Evolutionary conservation across 305 asterid species (phyloP).

Genomic region (Fraxinus latifolia): DNA sequence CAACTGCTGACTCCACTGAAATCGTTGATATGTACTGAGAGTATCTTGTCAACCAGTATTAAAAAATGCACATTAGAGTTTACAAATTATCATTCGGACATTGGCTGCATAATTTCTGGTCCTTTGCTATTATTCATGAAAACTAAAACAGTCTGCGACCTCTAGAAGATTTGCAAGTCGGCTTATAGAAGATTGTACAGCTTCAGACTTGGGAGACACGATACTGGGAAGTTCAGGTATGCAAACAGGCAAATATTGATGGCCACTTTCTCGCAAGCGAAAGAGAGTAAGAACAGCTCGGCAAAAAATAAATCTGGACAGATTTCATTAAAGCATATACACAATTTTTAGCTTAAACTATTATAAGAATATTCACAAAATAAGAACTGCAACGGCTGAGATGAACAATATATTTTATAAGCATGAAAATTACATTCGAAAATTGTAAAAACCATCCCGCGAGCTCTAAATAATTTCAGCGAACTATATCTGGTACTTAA

Average conservation of each 20-base stretch:
- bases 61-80: not conserved
- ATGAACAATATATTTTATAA: not conserved
- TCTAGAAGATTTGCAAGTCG: conserved; percentile 62
- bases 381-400: not conserved
- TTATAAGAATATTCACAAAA: not conserved
- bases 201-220: conserved; percentile 55
- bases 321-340: conserved; percentile 6
- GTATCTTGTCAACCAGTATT: not conserved
- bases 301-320: conserved; percentile 86
- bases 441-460: not conserved
- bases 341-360: conserved; percentile 14
- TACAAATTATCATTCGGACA: conserved; percentile 8
- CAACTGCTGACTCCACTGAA: conserved; percentile 1
- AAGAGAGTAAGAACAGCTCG: conserved; percentile 72
- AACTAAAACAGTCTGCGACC: conserved; percentile 60
- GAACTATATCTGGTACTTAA: not conserved
- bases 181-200: conserved; percentile 53
- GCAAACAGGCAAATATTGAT: conserved; percentile 65
- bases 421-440: not conserved
- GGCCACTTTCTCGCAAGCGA: conserved; percentile 45
- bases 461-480: not conserved
- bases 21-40: not conserved
- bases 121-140: conserved; percentile 22
- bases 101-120: conserved; percentile 14
- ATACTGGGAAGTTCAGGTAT: conserved; percentile 74